A percentile compares a stretch with the other conserved stretches of the same genome.
Evolutionary conservation across 768 basidiomycete genomes (phyloP).

Genomic region (Artomyces pyxidatus): DNA sequence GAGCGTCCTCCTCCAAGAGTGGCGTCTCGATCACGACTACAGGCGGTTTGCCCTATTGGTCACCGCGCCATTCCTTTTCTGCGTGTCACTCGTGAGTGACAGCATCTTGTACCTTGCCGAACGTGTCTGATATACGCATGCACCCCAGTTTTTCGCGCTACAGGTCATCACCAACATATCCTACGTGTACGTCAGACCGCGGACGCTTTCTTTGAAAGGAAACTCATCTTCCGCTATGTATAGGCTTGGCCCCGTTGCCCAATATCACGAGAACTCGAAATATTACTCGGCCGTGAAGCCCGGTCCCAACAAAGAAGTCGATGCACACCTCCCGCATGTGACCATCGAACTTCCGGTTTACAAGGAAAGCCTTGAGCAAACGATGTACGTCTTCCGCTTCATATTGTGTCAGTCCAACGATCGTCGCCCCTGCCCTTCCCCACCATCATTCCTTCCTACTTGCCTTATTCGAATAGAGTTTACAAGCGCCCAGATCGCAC

Average conservation of each 20-base stretch:
- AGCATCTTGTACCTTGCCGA: neutral
- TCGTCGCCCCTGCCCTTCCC: neutral
- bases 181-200: slow-evolving; percentile 43
- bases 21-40: slow-evolving; percentile 53
- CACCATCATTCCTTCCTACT: too few species aligned
- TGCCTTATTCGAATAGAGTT: too few species aligned
- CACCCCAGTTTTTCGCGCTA: slow-evolving; percentile 58
- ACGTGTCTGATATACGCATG: neutral
- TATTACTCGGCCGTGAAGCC: slow-evolving; percentile 73
- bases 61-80: slow-evolving; percentile 65
- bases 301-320: slow-evolving; percentile 52
- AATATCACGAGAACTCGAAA: slow-evolving; percentile 76
- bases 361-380: slow-evolving; percentile 76
- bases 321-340: slow-evolving; percentile 60
- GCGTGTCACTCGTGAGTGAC: slow-evolving; percentile 58
- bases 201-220: slow-evolving; percentile 3
- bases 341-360: slow-evolving; percentile 84
- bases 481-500: too few species aligned
- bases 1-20: slow-evolving; percentile 55
- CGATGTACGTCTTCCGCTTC: slow-evolving; percentile 50
- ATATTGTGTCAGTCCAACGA: neutral
- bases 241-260: slow-evolving; percentile 76
- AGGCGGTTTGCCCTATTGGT: slow-evolving; percentile 57
- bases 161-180: slow-evolving; percentile 59
- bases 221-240: slow-evolving; percentile 1